A percentile compares a stretch with the other conserved stretches of the same genome.
phyloP scores from a whole-genome alignment of 805 yeast genomes.

The Saturnispora ahearnii region DNA sequence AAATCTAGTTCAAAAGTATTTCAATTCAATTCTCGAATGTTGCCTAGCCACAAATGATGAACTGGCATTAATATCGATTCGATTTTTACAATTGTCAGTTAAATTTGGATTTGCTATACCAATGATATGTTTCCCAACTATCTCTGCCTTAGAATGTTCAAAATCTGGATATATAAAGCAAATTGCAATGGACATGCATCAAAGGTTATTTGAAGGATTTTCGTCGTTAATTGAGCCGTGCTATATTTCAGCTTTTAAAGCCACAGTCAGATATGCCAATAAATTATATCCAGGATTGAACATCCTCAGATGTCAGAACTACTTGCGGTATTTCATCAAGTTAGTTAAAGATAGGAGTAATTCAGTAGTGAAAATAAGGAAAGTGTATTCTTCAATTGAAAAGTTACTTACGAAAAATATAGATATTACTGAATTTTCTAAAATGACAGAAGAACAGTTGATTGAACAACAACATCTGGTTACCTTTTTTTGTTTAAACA shows the following conservation, averaged over 20 bases:
- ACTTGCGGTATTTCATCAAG: slow-evolving; percentile 34
- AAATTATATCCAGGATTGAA: slow-evolving; percentile 17
- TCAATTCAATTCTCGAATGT: slow-evolving; percentile 37
- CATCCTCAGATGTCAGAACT: slow-evolving; percentile 24
- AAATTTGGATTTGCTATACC: slow-evolving; percentile 71
- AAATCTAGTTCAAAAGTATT: slow-evolving; percentile 57
- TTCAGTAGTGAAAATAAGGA: neutral
- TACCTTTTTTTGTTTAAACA: slow-evolving; percentile 31
- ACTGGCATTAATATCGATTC: slow-evolving; percentile 35
- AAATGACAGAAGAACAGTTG: slow-evolving; percentile 8
- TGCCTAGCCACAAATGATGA: slow-evolving; percentile 42
- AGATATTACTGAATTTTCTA: neutral
- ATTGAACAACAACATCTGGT: slow-evolving; percentile 20
- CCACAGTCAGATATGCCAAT: slow-evolving; percentile 41
- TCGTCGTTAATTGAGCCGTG: slow-evolving; percentile 63
- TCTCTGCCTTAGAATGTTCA: slow-evolving; percentile 61
- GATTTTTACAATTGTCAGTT: slow-evolving; percentile 47
- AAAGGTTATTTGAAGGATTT: slow-evolving; percentile 50
- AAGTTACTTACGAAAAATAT: slow-evolving; percentile 1
- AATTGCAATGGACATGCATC: slow-evolving; percentile 45
- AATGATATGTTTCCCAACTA: slow-evolving; percentile 53
- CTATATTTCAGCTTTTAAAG: slow-evolving; percentile 52
- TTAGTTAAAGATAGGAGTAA: slow-evolving; percentile 31
- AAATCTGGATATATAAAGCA: slow-evolving; percentile 32
- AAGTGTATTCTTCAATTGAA: neutral